These are phyloP conservation scores for Saccharomycopsis schoenii DNA, from an alignment of 805 yeast genomes.

Conservation along the genomic window DNA sequence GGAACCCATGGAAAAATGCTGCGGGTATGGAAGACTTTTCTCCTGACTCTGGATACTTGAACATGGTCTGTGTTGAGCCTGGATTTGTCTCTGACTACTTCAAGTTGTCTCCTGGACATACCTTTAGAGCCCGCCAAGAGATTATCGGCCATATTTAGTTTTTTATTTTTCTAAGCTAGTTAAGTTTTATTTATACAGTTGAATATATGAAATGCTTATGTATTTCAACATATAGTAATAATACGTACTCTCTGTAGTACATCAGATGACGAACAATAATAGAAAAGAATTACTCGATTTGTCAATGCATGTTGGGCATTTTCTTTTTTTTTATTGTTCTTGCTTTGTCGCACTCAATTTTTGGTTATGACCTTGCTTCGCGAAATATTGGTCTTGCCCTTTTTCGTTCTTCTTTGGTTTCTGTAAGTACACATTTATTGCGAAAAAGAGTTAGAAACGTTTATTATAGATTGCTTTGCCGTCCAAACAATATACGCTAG, in stretches of 20 bases:
- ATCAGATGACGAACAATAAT: no score
- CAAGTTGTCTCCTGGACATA: constrained; percentile 53
- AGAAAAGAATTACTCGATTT: background rate
- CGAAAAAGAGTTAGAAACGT: background rate
- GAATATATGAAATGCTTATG: no score
- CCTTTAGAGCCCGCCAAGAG: constrained; percentile 47
- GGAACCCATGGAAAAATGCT: constrained; percentile 95
- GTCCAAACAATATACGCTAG: background rate
- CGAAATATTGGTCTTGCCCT: no score
- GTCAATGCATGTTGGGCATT: background rate
- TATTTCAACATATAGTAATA: no score
- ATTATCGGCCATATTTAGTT: background rate
- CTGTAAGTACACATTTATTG: no score
- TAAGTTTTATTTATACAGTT: no score
- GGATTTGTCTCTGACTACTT: constrained; percentile 73
- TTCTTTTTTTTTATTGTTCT: no score
- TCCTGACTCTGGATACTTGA: constrained; percentile 73
- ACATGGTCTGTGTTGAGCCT: constrained; percentile 93
- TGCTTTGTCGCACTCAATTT: background rate
- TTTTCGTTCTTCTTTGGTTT: no score
- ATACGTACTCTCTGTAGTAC: no score
- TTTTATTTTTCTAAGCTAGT: background rate
- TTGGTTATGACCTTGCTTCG: no score
- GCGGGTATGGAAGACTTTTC: constrained; percentile 76
- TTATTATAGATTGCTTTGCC: background rate